Percentiles rank a stretch among this genome's conserved stretches.
Conservation (phyloP, 2,329 filamentous ascomycete genomes). For the Fusarium paranaense region DNA sequence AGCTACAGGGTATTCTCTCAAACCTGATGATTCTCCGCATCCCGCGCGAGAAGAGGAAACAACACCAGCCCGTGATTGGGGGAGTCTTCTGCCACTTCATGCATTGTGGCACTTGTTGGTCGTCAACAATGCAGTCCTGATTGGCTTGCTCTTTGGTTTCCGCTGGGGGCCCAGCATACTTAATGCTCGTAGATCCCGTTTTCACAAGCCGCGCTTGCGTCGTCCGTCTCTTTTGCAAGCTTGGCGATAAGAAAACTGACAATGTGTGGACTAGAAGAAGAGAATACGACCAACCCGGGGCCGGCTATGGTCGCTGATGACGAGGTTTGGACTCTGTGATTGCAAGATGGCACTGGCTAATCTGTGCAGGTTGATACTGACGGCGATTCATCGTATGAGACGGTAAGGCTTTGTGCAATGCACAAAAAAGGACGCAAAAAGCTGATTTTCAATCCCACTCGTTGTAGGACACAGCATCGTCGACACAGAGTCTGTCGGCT, state of each 20-base stretch:
- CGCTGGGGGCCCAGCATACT: background rate
- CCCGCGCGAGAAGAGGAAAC: background rate
- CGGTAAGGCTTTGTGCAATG: background rate
- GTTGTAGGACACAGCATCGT: conserved; percentile 4
- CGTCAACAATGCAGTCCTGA: background rate
- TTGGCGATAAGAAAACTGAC: background rate
- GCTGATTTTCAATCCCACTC: background rate
- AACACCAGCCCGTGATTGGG: background rate
- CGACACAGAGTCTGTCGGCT: conserved; percentile 8
- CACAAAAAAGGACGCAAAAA: background rate
- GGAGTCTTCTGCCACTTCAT: background rate
- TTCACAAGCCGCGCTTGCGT: background rate
- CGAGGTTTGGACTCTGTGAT: background rate
- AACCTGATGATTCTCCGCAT: background rate
- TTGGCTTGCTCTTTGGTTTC: background rate
- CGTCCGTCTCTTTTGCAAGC: background rate
- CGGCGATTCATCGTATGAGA: background rate
- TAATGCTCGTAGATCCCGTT: background rate
- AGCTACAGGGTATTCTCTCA: background rate
- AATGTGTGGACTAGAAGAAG: background rate
- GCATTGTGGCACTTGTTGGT: background rate
- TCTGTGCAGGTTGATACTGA: background rate
- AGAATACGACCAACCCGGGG: background rate
- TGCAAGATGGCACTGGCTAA: background rate
- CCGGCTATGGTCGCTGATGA: background rate